Base-by-base conservation (phyloP, 2,329 filamentous ascomycete species). In the Alternaria atra region DNA sequence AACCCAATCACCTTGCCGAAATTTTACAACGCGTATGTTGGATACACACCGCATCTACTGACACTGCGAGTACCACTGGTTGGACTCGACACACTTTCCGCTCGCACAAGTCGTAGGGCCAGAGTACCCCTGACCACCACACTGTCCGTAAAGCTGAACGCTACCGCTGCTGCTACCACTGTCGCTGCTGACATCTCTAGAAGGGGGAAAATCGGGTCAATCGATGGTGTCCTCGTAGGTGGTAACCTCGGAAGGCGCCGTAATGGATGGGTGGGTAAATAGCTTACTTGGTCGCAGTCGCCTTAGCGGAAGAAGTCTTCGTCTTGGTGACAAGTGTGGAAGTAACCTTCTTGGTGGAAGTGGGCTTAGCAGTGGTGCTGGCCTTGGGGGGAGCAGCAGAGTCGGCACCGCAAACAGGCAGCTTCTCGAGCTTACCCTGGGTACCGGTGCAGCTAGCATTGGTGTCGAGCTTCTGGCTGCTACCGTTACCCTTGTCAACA, bases 41-140 rank as follows among this genome's bases (percentile, higher is more conserved):
- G n/a, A 39, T 39, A 5, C 37, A 39, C 23, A 52, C 17, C 2
- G 0, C 25, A 47, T 30, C 12, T 58, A 67, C 5, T 57, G 4
- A 64, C 81, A 82, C 72, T 83, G 81, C 27, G 66, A 77, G 71
- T 83, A 83, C 64, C 77, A 83, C 1, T 71, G 64, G 69, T 82
- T 82, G 35, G 54, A 63, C 1, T 64, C 60, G n/a, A 71, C 68
- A 70, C 81, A 83, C 6, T 66, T 67, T 6, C 80, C 80, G 30
- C 65, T 44, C 4, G 73, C 73, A 44, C 81, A 83, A n/a, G 66
- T 57, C 2, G 73, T 79, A 2, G 77, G 43, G 9, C 80, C 81
- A 7, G 67, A 77, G 58, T 70, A 82, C 48, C 72, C 75, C 12
- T 68, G 66, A 9, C 81, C 81, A 60, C 81, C 81, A 64, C 81